These are phyloP conservation scores for Dicorynia guianensis DNA, from an alignment of 306 rosid species.

Conservation along the genomic window DNA sequence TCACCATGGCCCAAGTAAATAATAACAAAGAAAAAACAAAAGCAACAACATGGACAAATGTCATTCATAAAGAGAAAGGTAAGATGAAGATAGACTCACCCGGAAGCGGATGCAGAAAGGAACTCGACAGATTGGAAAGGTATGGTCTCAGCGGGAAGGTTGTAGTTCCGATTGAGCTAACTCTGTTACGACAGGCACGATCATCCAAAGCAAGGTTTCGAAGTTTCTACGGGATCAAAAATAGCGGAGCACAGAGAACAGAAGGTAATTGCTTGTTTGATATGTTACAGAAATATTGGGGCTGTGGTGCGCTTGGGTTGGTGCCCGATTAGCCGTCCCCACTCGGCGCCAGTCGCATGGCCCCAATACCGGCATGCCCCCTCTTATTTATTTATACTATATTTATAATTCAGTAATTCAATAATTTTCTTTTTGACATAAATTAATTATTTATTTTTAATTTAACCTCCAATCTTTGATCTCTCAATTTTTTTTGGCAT, in stretches of 20 bases:
- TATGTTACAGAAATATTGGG: conserved; percentile 16
- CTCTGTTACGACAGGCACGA: neutral
- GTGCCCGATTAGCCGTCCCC: conserved; percentile 44
- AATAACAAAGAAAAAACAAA: neutral
- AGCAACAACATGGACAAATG: neutral
- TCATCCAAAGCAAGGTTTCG: neutral
- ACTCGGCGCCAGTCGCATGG: neutral
- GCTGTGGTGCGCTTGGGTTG: conserved; percentile 20
- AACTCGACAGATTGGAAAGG: conserved; percentile 20
- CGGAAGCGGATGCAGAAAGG: conserved; percentile 19
- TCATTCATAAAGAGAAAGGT: neutral
- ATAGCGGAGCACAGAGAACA: conserved; percentile 13
- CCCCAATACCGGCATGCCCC: too few relatives aligned
- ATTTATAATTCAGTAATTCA: too few relatives aligned
- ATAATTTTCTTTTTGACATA: too few relatives aligned
- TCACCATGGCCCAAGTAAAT: neutral
- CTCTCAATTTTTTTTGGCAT: too few relatives aligned
- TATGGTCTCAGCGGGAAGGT: conserved; percentile 12
- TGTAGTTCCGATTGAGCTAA: conserved; percentile 14
- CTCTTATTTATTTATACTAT: too few relatives aligned
- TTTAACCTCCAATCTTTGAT: too few relatives aligned
- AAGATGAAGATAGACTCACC: conserved; percentile 37
- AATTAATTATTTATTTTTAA: too few relatives aligned
- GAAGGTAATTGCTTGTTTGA: conserved; percentile 16
- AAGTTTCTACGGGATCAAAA: conserved; percentile 38